phyloP scores from a whole-genome alignment of 2,329 filamentous ascomycete species.

The Diaporthe aspalathi region DNA sequence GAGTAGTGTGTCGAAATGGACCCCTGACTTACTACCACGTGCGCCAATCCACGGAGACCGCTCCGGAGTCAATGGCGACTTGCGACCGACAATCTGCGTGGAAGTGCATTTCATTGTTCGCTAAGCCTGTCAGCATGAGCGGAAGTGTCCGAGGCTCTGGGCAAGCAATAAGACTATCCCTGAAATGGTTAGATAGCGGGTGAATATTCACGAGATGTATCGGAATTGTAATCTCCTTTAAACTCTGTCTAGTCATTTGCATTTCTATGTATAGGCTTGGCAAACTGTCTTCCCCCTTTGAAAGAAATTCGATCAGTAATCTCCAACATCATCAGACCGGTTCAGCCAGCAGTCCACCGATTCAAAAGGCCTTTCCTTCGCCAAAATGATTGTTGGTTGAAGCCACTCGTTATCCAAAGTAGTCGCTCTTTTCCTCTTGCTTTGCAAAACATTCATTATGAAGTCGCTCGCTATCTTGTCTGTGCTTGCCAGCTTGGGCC shows the following conservation, averaged over 20 bases:
- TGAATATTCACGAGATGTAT: neutral
- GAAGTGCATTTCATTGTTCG: neutral
- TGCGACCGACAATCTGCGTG: neutral
- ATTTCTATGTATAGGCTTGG: neutral
- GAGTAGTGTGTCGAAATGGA: no score
- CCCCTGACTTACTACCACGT: no score
- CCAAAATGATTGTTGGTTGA: neutral
- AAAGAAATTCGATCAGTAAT: neutral
- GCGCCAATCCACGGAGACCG: no score
- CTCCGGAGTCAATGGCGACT: no score
- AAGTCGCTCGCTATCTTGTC: neutral
- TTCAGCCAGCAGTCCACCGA: neutral
- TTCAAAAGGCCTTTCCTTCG: neutral
- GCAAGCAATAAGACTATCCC: neutral
- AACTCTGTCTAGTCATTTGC: slow-evolving; percentile 1
- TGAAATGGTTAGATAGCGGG: neutral
- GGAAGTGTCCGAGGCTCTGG: neutral
- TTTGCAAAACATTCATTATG: neutral
- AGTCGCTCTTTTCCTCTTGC: neutral
- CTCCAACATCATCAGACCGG: neutral
- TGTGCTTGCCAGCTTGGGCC: neutral
- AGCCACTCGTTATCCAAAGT: neutral
- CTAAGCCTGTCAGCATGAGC: neutral
- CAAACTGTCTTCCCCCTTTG: neutral
- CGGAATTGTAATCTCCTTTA: neutral